Base-by-base conservation (phyloP, 345 rosid species). In the Lepidium sativum region DNA sequence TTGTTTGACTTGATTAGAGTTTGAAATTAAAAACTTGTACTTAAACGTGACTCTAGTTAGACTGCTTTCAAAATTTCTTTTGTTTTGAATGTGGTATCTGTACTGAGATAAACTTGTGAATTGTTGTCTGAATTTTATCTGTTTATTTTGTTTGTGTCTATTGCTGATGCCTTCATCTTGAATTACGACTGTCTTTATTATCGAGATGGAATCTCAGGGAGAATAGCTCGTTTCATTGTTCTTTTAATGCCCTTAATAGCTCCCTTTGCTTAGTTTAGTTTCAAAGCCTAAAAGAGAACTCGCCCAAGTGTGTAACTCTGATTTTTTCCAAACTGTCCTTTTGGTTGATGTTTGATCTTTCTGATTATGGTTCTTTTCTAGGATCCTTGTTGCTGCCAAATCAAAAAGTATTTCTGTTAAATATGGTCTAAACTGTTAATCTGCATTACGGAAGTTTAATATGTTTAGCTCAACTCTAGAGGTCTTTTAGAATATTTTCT, bases 111-210 rank as follows among this genome's bases (percentile, higher is more conserved):
- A 62, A 44, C 23, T 9, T 45, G 33, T 20, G 44, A 61, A 8
- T 32, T 44, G 44, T 47, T 63, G 8, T 63, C 16, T 39, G 39
- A 64, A 33, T 21, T 64, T 63, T 52, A 39, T 63, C 50, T 64
- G 47, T 71, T 15, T 38, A 40, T 47, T 63, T 55, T 55, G 31
- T 9, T 44, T 32, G 14, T 63, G 35, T 63, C 29, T 38, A 63
- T 70, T 67, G 72, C 69, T 75, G 52, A 70, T 43, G 70, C 54
- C 72, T 55, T 61, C 39, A 33, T 55, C 57, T 69, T 32, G 41
- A 58, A 17, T 56, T 65, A 21, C 3, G n/a, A 58, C 51, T 16
- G 16, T 47, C 23, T 47, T 4, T 58, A 2, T n/a, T n/a, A n/a
- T n/a, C n/a, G 41, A 29, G 32, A 38, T 58, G 21, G 41, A 15